Evolutionary conservation across 176 grass and related monocot species (phyloP).

Genomic region (Oryza glaberrima): DNA sequence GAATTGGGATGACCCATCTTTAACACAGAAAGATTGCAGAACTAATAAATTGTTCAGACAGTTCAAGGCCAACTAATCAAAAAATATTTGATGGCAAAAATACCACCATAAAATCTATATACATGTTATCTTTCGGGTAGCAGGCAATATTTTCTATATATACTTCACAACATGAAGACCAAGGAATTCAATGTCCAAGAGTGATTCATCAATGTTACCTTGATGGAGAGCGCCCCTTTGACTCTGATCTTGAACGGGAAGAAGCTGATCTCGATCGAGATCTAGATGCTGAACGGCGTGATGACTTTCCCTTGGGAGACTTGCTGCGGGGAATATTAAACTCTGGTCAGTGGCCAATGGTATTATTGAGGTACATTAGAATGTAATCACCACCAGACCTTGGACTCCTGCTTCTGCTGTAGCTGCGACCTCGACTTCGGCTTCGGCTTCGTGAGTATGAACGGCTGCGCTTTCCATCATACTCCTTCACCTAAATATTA

Average conservation of each 20-base stretch:
- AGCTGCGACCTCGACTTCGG: conserved; percentile 50
- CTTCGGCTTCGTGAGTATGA: conserved; percentile 41
- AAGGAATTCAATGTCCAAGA: not conserved
- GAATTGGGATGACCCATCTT: conserved; percentile 4
- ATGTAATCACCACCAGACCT: conserved; percentile 38
- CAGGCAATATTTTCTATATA: not conserved
- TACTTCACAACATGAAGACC: not conserved
- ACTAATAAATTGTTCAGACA: not conserved
- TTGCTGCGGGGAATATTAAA: conserved; percentile 44
- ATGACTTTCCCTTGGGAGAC: conserved; percentile 45
- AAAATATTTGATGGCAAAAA: not conserved
- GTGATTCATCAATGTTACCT: conserved; percentile 37
- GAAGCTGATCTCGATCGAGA: conserved; percentile 55
- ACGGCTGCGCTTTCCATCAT: conserved; percentile 46
- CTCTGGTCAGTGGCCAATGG: not conserved
- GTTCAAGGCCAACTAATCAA: conserved; percentile 8
- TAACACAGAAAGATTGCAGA: not conserved
- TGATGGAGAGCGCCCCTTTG: conserved; percentile 46
- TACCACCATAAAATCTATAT: not conserved
- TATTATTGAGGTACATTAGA: not conserved
- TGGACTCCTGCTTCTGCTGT: conserved; percentile 52
- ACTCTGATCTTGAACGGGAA: conserved; percentile 42
- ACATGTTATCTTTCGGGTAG: not conserved
- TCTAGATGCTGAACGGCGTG: conserved; percentile 45
- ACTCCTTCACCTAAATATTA: conserved; percentile 60